phyloP scores from a whole-genome alignment of 179 eudicot species.

The Vitellaria paradoxa region DNA sequence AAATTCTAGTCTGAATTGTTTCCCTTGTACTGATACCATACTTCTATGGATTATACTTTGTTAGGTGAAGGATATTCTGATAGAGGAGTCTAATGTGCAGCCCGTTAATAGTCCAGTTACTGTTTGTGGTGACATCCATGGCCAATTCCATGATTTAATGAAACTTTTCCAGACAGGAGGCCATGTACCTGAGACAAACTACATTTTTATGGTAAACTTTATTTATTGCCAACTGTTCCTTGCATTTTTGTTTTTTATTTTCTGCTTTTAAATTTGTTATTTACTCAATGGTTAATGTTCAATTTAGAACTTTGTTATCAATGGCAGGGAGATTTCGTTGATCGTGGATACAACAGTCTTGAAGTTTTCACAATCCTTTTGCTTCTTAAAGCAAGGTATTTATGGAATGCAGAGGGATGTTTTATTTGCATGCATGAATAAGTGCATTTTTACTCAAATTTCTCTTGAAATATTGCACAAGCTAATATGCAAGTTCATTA shows the following conservation, averaged over 20 bases:
- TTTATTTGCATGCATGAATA: neutral
- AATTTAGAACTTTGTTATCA: neutral
- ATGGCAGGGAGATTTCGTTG: conserved; percentile 96
- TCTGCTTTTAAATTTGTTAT: conserved; percentile 10
- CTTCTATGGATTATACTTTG: conserved; percentile 5
- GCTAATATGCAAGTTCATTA: neutral
- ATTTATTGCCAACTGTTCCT: neutral
- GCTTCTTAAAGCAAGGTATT: conserved; percentile 98
- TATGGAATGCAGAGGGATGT: conserved; percentile 2
- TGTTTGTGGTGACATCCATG: conserved; percentile 91
- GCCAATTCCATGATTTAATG: conserved; percentile 88
- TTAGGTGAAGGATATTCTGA: conserved; percentile 82
- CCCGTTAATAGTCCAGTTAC: conserved; percentile 95
- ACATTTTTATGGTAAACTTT: conserved; percentile 82
- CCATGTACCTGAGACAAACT: conserved; percentile 87
- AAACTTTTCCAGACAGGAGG: conserved; percentile 91
- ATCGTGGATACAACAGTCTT: conserved; percentile 98
- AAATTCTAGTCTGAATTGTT: conserved; percentile 1
- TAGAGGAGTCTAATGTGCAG: conserved; percentile 89
- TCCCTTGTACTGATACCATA: neutral
- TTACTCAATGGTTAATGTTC: conserved; percentile 6
- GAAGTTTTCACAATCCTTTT: conserved; percentile 97
- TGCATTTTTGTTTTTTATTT: conserved; percentile 6
- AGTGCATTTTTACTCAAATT: neutral
- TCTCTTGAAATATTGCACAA: neutral